A percentile compares a stretch with the other conserved stretches of the same genome.
phyloP scores from a whole-genome alignment of 345 rosid genomes.

The Reutealis trisperma region DNA sequence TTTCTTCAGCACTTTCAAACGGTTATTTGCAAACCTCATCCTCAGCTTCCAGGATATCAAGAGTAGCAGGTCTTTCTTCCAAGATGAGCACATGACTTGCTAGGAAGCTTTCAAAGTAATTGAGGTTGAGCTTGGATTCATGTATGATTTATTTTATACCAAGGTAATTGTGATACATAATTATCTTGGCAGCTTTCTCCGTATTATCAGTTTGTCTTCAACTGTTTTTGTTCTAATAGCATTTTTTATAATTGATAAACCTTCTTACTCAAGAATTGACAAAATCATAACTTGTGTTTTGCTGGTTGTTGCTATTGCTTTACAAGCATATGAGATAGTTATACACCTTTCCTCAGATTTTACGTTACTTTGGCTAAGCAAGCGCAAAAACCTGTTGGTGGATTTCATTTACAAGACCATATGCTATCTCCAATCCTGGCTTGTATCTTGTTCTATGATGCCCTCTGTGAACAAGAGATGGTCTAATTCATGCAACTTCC shows the following conservation, averaged over 20 bases:
- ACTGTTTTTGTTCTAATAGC: not conserved
- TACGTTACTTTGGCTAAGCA: slow-evolving; percentile 13
- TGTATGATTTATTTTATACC: slow-evolving; percentile 34
- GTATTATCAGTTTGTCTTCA: slow-evolving; percentile 9
- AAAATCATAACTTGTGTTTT: slow-evolving; percentile 21
- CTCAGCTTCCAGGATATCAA: slow-evolving; percentile 14
- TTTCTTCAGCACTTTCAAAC: slow-evolving; percentile 5
- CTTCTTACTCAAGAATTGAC: slow-evolving; percentile 14
- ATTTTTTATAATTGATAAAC: slow-evolving; percentile 9
- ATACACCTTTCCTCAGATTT: slow-evolving; percentile 17
- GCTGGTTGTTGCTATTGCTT: slow-evolving; percentile 20
- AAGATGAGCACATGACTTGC: not conserved
- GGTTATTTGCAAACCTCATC: slow-evolving; percentile 17
- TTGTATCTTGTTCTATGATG: not conserved
- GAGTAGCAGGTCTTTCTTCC: slow-evolving; percentile 5
- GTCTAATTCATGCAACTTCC: no score
- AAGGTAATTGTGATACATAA: slow-evolving; percentile 16
- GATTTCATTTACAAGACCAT: not conserved
- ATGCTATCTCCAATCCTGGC: not conserved
- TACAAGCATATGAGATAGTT: slow-evolving; percentile 27
- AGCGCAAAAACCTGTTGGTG: not conserved
- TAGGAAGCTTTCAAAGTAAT: slow-evolving; percentile 12
- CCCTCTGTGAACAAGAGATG: slow-evolving; percentile 8
- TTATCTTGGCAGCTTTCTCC: slow-evolving; percentile 11
- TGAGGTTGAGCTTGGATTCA: slow-evolving; percentile 17